Conservation (phyloP, 805 yeast genomes). For the Zygoascus tannicola region DNA sequence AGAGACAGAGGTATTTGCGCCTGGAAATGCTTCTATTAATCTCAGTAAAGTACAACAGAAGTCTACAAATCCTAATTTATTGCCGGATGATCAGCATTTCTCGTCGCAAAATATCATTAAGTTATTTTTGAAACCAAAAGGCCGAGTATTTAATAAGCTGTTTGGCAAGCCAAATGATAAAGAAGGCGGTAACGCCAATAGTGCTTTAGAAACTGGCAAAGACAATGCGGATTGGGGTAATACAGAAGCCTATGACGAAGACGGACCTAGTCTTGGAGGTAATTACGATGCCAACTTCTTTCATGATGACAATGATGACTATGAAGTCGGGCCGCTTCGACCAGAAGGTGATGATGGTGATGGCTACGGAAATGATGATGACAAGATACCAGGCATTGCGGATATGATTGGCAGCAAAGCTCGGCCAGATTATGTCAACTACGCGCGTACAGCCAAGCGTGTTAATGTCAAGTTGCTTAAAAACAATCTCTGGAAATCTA, state of each 20-base stretch:
- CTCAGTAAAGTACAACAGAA: slow-evolving; percentile 36
- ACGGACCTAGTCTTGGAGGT: slow-evolving; percentile 19
- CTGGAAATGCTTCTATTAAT: slow-evolving; percentile 29
- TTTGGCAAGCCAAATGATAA: neutral
- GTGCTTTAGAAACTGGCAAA: slow-evolving; percentile 60
- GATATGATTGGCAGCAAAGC: slow-evolving; percentile 14
- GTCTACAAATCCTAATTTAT: slow-evolving; percentile 37
- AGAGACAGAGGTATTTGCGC: slow-evolving; percentile 36
- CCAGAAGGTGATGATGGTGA: slow-evolving; percentile 8
- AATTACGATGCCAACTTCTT: slow-evolving; percentile 22
- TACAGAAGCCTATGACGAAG: slow-evolving; percentile 36
- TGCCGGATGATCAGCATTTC: slow-evolving; percentile 70
- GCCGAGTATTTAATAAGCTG: slow-evolving; percentile 8
- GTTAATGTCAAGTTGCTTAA: slow-evolving; percentile 69
- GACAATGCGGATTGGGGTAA: slow-evolving; percentile 10
- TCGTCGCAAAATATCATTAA: slow-evolving; percentile 58
- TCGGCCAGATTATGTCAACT: slow-evolving; percentile 36
- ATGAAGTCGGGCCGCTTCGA: slow-evolving; percentile 7
- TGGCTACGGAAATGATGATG: neutral
- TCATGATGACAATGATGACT: slow-evolving; percentile 23
- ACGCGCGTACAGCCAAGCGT: slow-evolving; percentile 64
- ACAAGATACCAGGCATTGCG: neutral
- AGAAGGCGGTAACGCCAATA: slow-evolving; percentile 24
- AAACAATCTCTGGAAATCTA: slow-evolving; percentile 61
- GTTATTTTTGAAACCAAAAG: slow-evolving; percentile 57